Conservation (phyloP, 2,329 filamentous ascomycete species). For the Raffaelea deltoideospora region DNA sequence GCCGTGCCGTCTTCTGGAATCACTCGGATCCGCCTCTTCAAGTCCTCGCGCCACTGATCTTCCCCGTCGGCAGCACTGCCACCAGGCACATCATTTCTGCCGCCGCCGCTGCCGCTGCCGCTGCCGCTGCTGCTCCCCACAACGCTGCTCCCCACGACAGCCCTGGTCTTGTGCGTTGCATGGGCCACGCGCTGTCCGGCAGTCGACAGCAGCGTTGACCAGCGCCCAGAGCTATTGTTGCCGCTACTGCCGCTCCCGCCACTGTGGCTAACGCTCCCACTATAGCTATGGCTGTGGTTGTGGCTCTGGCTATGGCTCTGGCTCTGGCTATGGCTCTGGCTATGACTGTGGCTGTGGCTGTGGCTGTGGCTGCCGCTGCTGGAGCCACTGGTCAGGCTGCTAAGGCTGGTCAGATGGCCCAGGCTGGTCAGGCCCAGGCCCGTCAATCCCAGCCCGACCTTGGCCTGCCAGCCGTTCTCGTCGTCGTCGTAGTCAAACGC, state of each 20-base stretch:
- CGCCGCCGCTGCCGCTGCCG: conserved; percentile 6
- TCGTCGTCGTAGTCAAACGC: conserved; percentile 10
- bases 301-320: background rate
- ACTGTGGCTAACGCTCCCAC: background rate
- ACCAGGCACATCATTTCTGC: no score
- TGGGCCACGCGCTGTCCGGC: conserved; percentile 6
- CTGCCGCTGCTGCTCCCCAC: background rate
- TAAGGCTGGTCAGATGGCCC: no score
- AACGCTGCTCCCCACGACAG: background rate
- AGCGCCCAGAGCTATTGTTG: background rate
- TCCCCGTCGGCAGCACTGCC: no score
- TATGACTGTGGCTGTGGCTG: no score
- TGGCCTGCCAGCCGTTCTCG: background rate
- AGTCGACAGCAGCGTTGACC: conserved; percentile 1
- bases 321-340: background rate
- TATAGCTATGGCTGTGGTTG: background rate
- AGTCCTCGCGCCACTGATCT: conserved; percentile 19
- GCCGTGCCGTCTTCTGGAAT: no score
- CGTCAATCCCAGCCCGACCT: background rate
- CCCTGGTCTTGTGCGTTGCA: conserved; percentile 5
- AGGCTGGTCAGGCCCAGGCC: no score
- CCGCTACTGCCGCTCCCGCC: background rate
- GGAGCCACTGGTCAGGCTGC: background rate
- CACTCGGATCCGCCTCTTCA: conserved; percentile 22
- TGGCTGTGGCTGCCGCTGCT: background rate